Percentiles rank a stretch among this genome's conserved stretches.
Evolutionary conservation across 1,139 yeast genomes (phyloP).

Genomic region (Hanseniaspora gamundiae): DNA sequence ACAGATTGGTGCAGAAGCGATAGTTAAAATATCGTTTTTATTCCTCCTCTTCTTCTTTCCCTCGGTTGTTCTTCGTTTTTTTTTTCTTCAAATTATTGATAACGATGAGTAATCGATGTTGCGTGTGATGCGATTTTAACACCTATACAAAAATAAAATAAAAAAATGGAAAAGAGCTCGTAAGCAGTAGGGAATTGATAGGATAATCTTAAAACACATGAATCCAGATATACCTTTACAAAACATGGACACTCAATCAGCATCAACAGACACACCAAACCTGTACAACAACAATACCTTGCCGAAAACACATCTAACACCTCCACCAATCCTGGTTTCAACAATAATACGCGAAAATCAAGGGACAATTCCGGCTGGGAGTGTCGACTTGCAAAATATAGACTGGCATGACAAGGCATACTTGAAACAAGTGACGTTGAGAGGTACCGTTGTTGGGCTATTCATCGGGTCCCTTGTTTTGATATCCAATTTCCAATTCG

Average conservation of each 20-base stretch:
- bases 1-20: too few relatives aligned
- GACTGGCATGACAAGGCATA: constrained; percentile 27
- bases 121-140: not conserved
- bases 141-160: not conserved
- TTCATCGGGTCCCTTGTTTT: constrained; percentile 70
- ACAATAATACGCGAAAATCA: not conserved
- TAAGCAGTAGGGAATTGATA: too few relatives aligned
- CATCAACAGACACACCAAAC: not conserved
- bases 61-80: not conserved
- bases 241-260: not conserved
- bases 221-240: not conserved
- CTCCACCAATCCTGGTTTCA: not conserved
- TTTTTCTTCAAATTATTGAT: not conserved
- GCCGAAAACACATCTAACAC: not conserved
- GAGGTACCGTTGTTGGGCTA: constrained; percentile 66
- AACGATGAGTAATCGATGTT: too few relatives aligned
- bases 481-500: constrained; percentile 87
- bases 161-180: too few relatives aligned
- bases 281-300: too few relatives aligned
- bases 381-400: constrained; percentile 1
- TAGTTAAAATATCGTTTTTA: too few relatives aligned
- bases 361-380: not conserved
- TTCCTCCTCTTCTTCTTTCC: not conserved
- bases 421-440: constrained; percentile 46
- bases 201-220: too few relatives aligned